Evolutionary conservation across 768 basidiomycete genomes (phyloP), one percentile per base, ranked within the genome.

Genomic region (Termitomyces sp.): DNA sequence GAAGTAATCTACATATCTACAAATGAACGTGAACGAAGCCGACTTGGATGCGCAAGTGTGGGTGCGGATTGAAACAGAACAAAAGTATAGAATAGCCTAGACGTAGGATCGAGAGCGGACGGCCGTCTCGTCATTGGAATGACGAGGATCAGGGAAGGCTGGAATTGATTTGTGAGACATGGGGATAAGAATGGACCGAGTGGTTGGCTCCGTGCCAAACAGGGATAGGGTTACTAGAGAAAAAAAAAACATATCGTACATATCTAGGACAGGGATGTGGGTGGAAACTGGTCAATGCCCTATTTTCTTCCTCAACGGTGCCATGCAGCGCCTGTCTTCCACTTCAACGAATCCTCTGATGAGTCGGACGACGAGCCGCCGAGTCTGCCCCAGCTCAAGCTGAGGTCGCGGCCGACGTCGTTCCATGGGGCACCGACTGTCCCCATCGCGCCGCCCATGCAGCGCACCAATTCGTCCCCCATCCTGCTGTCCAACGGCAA

Each of bases 401-500:
- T 68, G 54, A 69, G 63, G 39, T 61, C 68, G 15, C 66, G 66
- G 9, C 67, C 63, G 18, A 66, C 54, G 58, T 63, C 57, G 13
- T 63, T 65, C n/a, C 60, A 36, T 58, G 33, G 60, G 3, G 13
- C 46, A 1, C 20, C 51, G 8, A 59, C 27, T 18, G 0, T 54
- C 58, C 62, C 56, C 56, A 65, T n/a, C 67, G 65, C 45, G 53
- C 67, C 58, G 77, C 67, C 45, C 65, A 47, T 79, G 68, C 60
- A 71, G 57, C 65, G 78, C 62, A 71, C 79, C 55, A 33, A 75
- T 61, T 64, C 79, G 58, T 52, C 72, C 61, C 64, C 78, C 15
- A 76, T 87, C 55, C 69, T 85, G 24, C 80, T 87, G 36, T 75
- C 83, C 20, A 93, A 87, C 58, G 93, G 94, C 46, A 92, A 92